Percentiles rank a stretch among this genome's conserved stretches.
These are phyloP conservation scores for Hypoxylon perforatum DNA, from an alignment of 495 filamentous ascomycete genomes.

Conservation along the genomic window DNA sequence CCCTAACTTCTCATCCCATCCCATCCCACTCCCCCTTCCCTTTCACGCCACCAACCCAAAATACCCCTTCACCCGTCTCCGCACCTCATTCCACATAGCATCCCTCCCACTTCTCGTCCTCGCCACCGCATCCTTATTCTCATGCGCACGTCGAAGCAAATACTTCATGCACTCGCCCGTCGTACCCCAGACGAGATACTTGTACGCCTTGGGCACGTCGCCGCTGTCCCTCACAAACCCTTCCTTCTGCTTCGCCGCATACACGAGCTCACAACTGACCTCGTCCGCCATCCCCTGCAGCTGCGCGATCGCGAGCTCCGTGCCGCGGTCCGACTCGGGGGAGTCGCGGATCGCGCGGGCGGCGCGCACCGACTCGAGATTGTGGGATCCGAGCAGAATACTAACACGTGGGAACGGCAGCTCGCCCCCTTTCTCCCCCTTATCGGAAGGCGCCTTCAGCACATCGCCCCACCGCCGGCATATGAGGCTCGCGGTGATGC, in stretches of 20 bases:
- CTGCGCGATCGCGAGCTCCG: conserved; percentile 84
- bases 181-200: conserved; percentile 92
- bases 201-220: conserved; percentile 75
- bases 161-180: conserved; percentile 96
- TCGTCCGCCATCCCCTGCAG: conserved; percentile 98
- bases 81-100: conserved; percentile 78
- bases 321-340: conserved; percentile 56
- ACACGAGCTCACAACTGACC: conserved; percentile 82
- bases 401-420: conserved; percentile 70
- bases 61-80: conserved; percentile 65
- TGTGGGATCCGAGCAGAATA: conserved; percentile 91
- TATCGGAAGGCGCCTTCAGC: conserved; percentile 50
- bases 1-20: neutral
- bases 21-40: neutral
- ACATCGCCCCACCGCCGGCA: conserved; percentile 60
- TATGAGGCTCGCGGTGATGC: conserved; percentile 51
- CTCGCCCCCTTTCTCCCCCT: too few relatives aligned
- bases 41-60: conserved; percentile 50
- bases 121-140: conserved; percentile 89
- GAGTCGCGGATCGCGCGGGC: conserved; percentile 64
- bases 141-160: conserved; percentile 82
- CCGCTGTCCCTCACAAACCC: conserved; percentile 20
- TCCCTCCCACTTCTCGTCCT: conserved; percentile 78
- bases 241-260: conserved; percentile 55
- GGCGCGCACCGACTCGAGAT: conserved; percentile 79